A percentile compares a stretch with the other conserved stretches of the same genome.
These are phyloP conservation scores for Fistulifera solaris DNA, from an alignment of 108 stramenopile species.

Conservation along the genomic window DNA sequence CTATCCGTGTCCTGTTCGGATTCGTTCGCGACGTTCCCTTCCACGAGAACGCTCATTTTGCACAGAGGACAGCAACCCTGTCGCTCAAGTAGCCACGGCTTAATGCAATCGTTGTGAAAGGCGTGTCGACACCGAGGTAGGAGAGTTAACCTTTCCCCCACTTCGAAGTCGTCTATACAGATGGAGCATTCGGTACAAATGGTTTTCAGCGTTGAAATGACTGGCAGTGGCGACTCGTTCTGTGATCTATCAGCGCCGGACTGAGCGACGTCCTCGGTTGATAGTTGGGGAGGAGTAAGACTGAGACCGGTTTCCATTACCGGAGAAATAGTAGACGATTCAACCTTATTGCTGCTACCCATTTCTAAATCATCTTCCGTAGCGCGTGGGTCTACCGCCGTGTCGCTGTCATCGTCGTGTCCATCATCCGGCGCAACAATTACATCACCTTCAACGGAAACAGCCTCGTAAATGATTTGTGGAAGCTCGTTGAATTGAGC, in stretches of 20 bases:
- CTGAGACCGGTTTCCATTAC: too few species aligned
- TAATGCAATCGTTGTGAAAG: conserved; percentile 76
- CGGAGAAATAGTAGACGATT: too few species aligned
- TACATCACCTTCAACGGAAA: neutral
- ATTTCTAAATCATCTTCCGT: neutral
- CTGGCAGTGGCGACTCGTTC: too few species aligned
- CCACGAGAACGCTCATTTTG: conserved; percentile 30
- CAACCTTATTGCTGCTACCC: too few species aligned
- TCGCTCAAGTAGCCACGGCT: conserved; percentile 78
- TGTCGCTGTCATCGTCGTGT: neutral
- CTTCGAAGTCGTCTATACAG: conserved; percentile 84
- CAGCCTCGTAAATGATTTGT: conserved; percentile 21
- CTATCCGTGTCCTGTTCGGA: too few species aligned
- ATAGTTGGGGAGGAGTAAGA: too few species aligned
- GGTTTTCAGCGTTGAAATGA: conserved; percentile 2
- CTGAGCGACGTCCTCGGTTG: too few species aligned
- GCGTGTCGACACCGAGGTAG: conserved; percentile 73
- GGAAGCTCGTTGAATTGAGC: conserved; percentile 36
- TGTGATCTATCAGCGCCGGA: too few species aligned
- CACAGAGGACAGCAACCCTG: conserved; percentile 61
- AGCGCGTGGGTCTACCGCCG: neutral
- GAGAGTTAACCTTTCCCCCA: conserved; percentile 61
- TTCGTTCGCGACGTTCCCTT: neutral
- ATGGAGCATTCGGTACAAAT: conserved; percentile 67
- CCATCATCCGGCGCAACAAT: neutral